Conservation (phyloP, 805 yeast genomes). For the Spathaspora sp. region DNA sequence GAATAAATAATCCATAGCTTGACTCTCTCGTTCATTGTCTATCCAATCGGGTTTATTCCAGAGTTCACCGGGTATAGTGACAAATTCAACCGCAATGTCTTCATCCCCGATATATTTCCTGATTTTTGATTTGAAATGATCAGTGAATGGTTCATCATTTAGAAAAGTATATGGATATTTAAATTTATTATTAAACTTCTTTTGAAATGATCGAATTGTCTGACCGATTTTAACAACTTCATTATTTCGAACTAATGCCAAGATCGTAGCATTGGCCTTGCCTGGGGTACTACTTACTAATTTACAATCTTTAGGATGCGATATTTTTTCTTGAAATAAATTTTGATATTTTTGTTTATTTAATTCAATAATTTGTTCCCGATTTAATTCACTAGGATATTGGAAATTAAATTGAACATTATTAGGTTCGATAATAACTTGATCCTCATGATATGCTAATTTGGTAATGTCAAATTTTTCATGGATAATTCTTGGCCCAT, state of each 20-base stretch:
- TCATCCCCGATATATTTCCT: conserved; percentile 1
- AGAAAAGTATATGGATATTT: conserved; percentile 78
- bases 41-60: conserved; percentile 64
- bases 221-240: conserved; percentile 48
- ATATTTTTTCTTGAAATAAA: conserved; percentile 32
- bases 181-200: conserved; percentile 63
- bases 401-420: conserved; percentile 32
- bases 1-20: conserved; percentile 37
- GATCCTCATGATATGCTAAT: neutral
- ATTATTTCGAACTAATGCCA: conserved; percentile 67
- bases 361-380: conserved; percentile 27
- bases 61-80: conserved; percentile 34
- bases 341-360: conserved; percentile 38
- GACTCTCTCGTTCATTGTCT: conserved; percentile 40
- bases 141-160: conserved; percentile 65
- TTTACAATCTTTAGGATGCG: conserved; percentile 43
- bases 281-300: neutral
- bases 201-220: conserved; percentile 62
- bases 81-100: conserved; percentile 31
- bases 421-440: conserved; percentile 14
- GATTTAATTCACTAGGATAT: conserved; percentile 24
- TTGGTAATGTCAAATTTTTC: too few relatives aligned
- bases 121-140: conserved; percentile 45
- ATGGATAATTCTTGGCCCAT: neutral
- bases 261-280: conserved; percentile 69